Evolutionary conservation across 805 yeast species (phyloP).

Genomic region (Yarrowia sp.): DNA sequence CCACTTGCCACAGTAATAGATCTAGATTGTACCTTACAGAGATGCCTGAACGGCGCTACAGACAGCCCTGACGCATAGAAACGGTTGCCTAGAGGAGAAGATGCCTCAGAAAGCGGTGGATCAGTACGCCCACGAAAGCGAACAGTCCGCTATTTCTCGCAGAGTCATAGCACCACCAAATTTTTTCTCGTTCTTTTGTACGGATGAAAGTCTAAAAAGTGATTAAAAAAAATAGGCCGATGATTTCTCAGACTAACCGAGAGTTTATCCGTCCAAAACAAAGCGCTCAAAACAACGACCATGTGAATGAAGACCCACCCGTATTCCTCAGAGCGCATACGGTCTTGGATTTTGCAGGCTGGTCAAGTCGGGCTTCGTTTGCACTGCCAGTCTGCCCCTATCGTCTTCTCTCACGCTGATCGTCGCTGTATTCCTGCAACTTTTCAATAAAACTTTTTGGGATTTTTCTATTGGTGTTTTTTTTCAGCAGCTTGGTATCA

Average conservation of each 20-base stretch:
- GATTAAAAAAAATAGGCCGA: neutral
- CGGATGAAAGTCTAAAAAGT: neutral
- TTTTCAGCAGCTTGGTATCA: neutral
- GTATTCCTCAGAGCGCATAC: no score
- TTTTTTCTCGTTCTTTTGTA: neutral
- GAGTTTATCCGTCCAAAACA: neutral
- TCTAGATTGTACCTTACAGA: neutral
- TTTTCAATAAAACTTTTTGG: neutral
- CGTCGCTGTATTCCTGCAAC: neutral
- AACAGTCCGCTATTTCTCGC: no score
- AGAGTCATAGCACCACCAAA: no score
- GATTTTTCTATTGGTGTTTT: neutral
- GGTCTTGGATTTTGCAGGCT: no score
- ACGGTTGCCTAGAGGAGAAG: no score
- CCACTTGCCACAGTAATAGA: no score
- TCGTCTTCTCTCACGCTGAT: neutral
- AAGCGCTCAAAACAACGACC: neutral
- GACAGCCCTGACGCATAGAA: no score
- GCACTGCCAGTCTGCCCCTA: no score
- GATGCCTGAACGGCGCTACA: no score
- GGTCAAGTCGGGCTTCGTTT: no score
- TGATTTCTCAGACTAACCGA: slow-evolving; percentile 5
- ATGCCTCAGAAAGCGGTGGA: no score
- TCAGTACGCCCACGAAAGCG: no score
- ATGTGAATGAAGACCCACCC: neutral